These are phyloP conservation scores for Rugosomyces carneus DNA, from an alignment of 1,284 basidiomycete genomes.

Conservation along the genomic window DNA sequence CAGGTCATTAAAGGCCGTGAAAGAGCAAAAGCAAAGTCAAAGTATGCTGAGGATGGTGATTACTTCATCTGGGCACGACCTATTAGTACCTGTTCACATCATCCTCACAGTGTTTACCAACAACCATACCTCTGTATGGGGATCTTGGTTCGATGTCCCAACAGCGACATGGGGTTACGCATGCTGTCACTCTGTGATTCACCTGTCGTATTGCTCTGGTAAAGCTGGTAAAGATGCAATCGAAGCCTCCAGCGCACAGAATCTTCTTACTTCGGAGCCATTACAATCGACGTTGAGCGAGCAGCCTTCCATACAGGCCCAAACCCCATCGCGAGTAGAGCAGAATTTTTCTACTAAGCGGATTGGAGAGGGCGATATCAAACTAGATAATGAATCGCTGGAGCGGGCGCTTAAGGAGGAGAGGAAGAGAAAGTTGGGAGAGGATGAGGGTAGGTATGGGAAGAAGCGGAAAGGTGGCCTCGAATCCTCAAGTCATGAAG, in stretches of 20 bases:
- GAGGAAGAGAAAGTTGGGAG: constrained; percentile 67
- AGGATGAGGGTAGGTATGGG: constrained; percentile 50
- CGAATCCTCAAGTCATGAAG: constrained; percentile 54
- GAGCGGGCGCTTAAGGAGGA: constrained; percentile 72
- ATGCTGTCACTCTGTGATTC: constrained; percentile 88
- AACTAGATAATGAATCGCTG: constrained; percentile 64
- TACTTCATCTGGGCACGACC: constrained; percentile 14
- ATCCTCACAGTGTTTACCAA: constrained; percentile 68
- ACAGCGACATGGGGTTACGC: constrained; percentile 85
- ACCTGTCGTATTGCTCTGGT: constrained; percentile 92
- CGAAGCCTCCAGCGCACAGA: constrained; percentile 61
- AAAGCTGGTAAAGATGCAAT: constrained; percentile 81
- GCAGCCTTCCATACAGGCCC: constrained; percentile 43
- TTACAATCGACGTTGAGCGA: constrained; percentile 22
- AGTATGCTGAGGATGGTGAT: constrained; percentile 93
- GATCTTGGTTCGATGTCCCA: constrained; percentile 84
- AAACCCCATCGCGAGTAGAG: constrained; percentile 45
- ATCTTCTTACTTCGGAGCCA: constrained; percentile 47
- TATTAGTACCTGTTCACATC: constrained; percentile 10
- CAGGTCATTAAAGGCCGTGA: constrained; percentile 92
- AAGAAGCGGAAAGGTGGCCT: constrained; percentile 52
- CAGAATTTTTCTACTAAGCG: constrained; percentile 62
- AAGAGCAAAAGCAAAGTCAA: constrained; percentile 76
- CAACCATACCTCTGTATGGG: constrained; percentile 95
- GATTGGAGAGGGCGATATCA: constrained; percentile 70